These are phyloP conservation scores for Lyophyllum decastes DNA, from an alignment of 768 basidiomycete species.

Conservation along the genomic window DNA sequence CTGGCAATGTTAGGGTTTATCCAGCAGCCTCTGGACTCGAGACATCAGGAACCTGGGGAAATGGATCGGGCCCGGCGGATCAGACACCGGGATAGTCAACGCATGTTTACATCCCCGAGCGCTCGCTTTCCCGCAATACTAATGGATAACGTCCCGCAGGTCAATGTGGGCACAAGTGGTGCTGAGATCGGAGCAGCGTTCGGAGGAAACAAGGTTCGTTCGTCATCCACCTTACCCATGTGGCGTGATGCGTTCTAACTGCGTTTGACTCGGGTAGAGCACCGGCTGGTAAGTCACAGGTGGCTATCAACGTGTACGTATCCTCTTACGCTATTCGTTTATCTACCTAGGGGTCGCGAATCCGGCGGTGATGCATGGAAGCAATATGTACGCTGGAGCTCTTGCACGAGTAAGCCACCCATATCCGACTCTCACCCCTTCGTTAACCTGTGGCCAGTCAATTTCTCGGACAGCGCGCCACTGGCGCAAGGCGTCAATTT, in stretches of 20 bases:
- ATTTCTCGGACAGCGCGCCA: constrained; percentile 87
- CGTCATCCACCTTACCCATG: constrained; percentile 16
- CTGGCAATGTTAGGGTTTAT: constrained; percentile 60
- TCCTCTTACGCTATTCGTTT: constrained; percentile 10
- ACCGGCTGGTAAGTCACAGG: constrained; percentile 70
- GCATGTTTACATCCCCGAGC: constrained; percentile 43
- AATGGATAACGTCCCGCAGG: constrained; percentile 29
- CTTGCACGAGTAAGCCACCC: constrained; percentile 64
- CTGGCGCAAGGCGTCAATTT: constrained; percentile 95
- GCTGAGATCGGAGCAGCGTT: constrained; percentile 80
- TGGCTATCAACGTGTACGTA: constrained; percentile 1
- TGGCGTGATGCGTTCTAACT: constrained; percentile 20
- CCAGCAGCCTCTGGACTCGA: constrained; percentile 89
- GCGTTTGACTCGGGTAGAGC: constrained; percentile 46
- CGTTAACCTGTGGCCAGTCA: constrained; percentile 47
- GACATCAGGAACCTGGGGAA: constrained; percentile 82
- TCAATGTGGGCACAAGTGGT: constrained; percentile 61
- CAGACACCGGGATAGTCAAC: constrained; percentile 92
- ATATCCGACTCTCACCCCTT: neutral
- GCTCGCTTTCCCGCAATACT: constrained; percentile 11
- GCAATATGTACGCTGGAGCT: constrained; percentile 91
- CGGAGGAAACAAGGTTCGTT: constrained; percentile 86
- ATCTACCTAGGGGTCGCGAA: constrained; percentile 77
- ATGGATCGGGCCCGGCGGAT: constrained; percentile 90
- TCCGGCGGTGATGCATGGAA: constrained; percentile 99